Evolutionary conservation across 2,329 filamentous ascomycete genomes (phyloP).

Genomic region (Teratosphaeria epicoccoides): DNA sequence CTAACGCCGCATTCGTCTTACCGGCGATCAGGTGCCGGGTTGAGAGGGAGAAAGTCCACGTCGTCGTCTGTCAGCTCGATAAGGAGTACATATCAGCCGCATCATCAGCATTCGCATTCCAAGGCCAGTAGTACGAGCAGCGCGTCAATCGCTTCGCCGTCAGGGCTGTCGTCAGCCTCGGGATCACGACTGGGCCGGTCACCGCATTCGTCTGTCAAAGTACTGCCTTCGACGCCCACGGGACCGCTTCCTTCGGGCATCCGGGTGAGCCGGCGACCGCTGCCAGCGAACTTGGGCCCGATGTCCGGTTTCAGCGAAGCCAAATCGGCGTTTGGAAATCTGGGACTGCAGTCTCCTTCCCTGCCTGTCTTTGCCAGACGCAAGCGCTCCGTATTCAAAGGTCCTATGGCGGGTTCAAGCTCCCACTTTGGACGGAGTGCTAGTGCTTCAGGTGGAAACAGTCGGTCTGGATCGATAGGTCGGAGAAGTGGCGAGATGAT

Average conservation of each 20-base stretch:
- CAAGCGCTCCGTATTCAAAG: conserved; percentile 74
- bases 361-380: conserved; percentile 66
- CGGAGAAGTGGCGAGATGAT: conserved; percentile 63
- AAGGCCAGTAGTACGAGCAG: conserved; percentile 74
- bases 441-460: background rate
- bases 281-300: conserved; percentile 22
- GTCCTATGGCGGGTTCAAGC: conserved; percentile 50
- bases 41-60: conserved; percentile 87
- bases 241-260: conserved; percentile 74
- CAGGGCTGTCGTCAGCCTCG: conserved; percentile 38
- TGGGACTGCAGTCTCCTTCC: conserved; percentile 49
- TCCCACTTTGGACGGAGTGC: conserved; percentile 12
- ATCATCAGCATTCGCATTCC: conserved; percentile 60
- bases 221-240: conserved; percentile 84
- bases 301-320: conserved; percentile 20
- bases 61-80: conserved; percentile 91
- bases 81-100: conserved; percentile 77
- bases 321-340: conserved; percentile 11
- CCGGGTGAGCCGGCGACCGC: conserved; percentile 43
- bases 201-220: conserved; percentile 84
- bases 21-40: conserved; percentile 68
- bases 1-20: conserved; percentile 81
- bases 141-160: conserved; percentile 47
- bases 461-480: conserved; percentile 49
- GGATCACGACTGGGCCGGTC: conserved; percentile 55